Evolutionary conservation across 1,284 basidiomycete genomes (phyloP).

Genomic region (Leccinum griseonigrum): DNA sequence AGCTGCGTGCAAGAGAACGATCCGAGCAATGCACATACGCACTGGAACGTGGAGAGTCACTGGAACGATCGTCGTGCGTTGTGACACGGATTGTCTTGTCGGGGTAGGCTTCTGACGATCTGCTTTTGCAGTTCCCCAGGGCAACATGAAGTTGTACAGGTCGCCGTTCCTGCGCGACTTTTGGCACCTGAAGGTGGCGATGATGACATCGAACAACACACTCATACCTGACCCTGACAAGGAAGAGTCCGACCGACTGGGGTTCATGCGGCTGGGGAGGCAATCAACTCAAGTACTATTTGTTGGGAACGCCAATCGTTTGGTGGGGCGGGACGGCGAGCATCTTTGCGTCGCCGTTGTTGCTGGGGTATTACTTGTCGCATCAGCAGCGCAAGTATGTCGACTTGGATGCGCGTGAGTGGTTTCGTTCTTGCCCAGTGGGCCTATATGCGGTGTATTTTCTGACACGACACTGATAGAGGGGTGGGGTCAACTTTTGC

Average conservation of each 20-base stretch:
- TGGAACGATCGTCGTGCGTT: constrained; percentile 88
- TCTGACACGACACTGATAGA: constrained; percentile 38
- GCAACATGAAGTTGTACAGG: constrained; percentile 79
- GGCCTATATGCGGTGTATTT: background rate
- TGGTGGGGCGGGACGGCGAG: constrained; percentile 86
- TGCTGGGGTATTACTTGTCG: constrained; percentile 72
- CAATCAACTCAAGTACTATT: constrained; percentile 86
- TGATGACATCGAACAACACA: constrained; percentile 99
- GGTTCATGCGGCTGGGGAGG: constrained; percentile 81
- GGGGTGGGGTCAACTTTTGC: constrained; percentile 94
- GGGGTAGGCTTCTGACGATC: constrained; percentile 1
- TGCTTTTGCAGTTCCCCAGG: constrained; percentile 66
- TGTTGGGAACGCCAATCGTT: constrained; percentile 89
- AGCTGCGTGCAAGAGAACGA: constrained; percentile 89
- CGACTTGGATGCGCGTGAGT: constrained; percentile 85
- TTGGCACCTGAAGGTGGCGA: constrained; percentile 98
- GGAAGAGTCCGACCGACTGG: constrained; percentile 90
- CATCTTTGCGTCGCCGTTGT: constrained; percentile 54
- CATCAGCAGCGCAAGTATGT: constrained; percentile 86
- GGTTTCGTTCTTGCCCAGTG: background rate
- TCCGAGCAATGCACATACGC: constrained; percentile 81
- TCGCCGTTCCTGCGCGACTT: constrained; percentile 97
- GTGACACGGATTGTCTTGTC: background rate
- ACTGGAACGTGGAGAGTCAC: constrained; percentile 98
- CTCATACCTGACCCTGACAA: constrained; percentile 97